phyloP scores from a whole-genome alignment of 495 filamentous ascomycete species.

The Penicillium angulare region DNA sequence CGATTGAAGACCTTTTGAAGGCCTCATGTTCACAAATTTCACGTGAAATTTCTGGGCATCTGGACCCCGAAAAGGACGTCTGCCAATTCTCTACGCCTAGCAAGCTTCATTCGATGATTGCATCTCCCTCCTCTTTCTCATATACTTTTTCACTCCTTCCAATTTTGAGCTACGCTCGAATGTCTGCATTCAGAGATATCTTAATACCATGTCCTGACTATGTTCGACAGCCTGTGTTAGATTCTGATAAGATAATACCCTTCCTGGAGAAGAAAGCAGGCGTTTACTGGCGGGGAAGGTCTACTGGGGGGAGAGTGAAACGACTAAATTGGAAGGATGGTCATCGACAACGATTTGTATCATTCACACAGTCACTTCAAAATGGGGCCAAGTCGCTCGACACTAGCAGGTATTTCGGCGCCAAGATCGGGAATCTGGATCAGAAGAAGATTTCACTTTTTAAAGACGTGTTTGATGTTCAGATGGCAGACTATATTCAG shows the following conservation, averaged over 20 bases:
- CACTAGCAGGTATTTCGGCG: neutral
- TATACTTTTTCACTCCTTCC: neutral
- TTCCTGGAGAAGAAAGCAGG: constrained; percentile 3
- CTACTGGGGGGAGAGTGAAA: neutral
- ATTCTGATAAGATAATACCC: neutral
- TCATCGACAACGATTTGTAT: constrained; percentile 1
- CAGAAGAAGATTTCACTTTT: neutral
- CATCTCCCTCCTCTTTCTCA: neutral
- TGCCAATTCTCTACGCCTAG: neutral
- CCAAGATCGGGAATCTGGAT: neutral
- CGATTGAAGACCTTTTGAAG: neutral
- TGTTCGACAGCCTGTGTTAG: neutral
- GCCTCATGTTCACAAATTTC: neutral
- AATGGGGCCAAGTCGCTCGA: constrained; percentile 1
- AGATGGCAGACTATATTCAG: neutral
- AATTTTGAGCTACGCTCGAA: neutral
- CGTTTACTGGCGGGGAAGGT: constrained; percentile 2
- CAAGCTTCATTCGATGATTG: neutral
- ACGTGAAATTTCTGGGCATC: neutral
- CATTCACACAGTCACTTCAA: constrained; percentile 1
- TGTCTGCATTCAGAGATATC: constrained; percentile 6
- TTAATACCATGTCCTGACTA: constrained; percentile 5
- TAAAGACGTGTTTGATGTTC: constrained; percentile 6
- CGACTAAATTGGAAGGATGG: constrained; percentile 2
- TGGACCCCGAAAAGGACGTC: constrained; percentile 2